A percentile compares a stretch with the other conserved stretches of the same genome.
Conservation (phyloP, 495 filamentous ascomycete genomes). For the Aspergillus leporis region DNA sequence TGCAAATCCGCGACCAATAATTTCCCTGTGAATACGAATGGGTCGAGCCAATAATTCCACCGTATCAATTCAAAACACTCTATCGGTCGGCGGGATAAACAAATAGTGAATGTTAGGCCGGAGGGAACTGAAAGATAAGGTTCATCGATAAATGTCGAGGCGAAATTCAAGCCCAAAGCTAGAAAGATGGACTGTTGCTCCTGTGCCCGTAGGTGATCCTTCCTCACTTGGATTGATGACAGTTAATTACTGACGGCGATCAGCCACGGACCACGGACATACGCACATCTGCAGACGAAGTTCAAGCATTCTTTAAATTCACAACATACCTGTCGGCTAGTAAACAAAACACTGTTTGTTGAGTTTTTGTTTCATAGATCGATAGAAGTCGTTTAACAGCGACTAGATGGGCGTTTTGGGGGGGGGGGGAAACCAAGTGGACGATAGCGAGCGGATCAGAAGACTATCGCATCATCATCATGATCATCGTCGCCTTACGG, state of each 20-base stretch:
- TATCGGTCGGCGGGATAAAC: neutral
- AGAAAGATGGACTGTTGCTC: constrained; percentile 1
- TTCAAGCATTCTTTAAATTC: neutral
- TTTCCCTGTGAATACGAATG: neutral
- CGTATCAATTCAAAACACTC: too few relatives aligned
- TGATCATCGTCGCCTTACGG: constrained; percentile 15
- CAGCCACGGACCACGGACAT: constrained; percentile 7
- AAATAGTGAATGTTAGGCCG: neutral
- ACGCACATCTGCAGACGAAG: neutral
- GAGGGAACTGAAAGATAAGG: neutral
- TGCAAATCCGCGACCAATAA: neutral
- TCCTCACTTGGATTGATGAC: constrained; percentile 2
- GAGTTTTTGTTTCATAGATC: neutral
- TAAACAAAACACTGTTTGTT: neutral
- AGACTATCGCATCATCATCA: constrained; percentile 20
- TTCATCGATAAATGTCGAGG: neutral
- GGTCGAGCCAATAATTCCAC: too few relatives aligned
- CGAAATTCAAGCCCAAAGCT: neutral
- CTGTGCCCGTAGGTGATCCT: constrained; percentile 15
- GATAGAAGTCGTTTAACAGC: neutral
- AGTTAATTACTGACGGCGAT: constrained; percentile 13
- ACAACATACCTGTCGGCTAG: constrained; percentile 11
- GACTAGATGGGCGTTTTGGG: neutral
- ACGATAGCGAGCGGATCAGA: constrained; percentile 16
- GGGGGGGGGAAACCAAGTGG: too few relatives aligned